A percentile compares a stretch with the other conserved stretches of the same genome.
phyloP scores from a whole-genome alignment of 2,329 filamentous ascomycete species.

The Lachnellula arida region DNA sequence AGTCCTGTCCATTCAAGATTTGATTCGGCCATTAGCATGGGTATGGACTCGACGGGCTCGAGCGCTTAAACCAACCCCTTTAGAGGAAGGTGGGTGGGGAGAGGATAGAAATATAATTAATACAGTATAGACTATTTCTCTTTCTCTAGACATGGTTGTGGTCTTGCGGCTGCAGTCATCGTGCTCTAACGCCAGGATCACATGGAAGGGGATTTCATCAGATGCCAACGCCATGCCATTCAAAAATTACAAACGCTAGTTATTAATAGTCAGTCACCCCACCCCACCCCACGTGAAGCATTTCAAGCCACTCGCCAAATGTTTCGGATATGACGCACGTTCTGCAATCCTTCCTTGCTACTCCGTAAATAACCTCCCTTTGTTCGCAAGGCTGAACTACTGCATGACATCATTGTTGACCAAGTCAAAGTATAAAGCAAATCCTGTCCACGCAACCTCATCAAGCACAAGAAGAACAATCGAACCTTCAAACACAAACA shows the following conservation, averaged over 20 bases:
- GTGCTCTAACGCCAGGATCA: background rate
- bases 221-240: background rate
- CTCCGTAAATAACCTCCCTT: background rate
- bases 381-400: background rate
- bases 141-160: no score
- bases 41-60: background rate
- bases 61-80: background rate
- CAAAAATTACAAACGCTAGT: no score
- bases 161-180: no score
- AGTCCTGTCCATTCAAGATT: constrained; percentile 20
- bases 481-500: constrained; percentile 1
- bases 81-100: background rate
- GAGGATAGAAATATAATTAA: background rate
- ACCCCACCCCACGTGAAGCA: no score
- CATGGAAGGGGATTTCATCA: background rate
- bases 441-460: background rate
- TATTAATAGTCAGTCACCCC: no score
- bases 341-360: background rate
- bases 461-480: constrained; percentile 3
- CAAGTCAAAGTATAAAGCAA: no score
- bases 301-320: background rate
- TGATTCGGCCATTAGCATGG: constrained; percentile 22
- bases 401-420: no score
- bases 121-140: background rate
- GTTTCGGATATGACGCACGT: background rate